Conservation (phyloP, 2,329 filamentous ascomycete genomes). For the Ophiostoma perfectum region DNA sequence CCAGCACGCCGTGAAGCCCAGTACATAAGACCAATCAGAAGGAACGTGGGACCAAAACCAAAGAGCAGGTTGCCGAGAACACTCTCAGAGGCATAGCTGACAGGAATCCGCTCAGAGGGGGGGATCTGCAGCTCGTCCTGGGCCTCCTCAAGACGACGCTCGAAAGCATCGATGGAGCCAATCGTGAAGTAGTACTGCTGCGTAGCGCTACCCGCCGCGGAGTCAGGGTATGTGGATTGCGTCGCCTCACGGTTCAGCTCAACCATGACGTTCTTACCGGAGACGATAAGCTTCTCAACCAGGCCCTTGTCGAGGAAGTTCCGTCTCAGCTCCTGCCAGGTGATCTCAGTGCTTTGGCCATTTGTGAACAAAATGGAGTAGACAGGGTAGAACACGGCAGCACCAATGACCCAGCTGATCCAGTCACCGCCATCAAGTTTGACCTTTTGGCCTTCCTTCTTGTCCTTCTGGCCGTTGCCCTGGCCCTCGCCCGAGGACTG, state of each 20-base stretch:
- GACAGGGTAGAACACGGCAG: constrained; percentile 42
- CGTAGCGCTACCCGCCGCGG: constrained; percentile 59
- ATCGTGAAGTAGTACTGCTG: constrained; percentile 93
- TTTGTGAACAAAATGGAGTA: constrained; percentile 40
- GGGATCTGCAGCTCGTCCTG: constrained; percentile 86
- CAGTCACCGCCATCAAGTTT: constrained; percentile 44
- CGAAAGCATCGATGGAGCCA: constrained; percentile 88
- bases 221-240: constrained; percentile 68
- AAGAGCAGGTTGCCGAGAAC: constrained; percentile 68
- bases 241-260: constrained; percentile 72
- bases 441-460: constrained; percentile 26
- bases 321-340: constrained; percentile 92
- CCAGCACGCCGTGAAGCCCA: constrained; percentile 71
- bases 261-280: constrained; percentile 67
- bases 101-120: constrained; percentile 79
- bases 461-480: constrained; percentile 20
- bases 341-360: constrained; percentile 66
- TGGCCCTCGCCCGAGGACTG: constrained; percentile 21
- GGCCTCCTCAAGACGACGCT: constrained; percentile 79
- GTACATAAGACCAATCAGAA: constrained; percentile 77
- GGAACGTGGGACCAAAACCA: constrained; percentile 75
- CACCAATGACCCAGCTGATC: constrained; percentile 43
- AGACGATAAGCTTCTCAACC: constrained; percentile 84
- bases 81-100: constrained; percentile 77
- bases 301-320: constrained; percentile 95